Base-by-base conservation (phyloP, 306 rosid species). In the Gastrolobium villosum region DNA sequence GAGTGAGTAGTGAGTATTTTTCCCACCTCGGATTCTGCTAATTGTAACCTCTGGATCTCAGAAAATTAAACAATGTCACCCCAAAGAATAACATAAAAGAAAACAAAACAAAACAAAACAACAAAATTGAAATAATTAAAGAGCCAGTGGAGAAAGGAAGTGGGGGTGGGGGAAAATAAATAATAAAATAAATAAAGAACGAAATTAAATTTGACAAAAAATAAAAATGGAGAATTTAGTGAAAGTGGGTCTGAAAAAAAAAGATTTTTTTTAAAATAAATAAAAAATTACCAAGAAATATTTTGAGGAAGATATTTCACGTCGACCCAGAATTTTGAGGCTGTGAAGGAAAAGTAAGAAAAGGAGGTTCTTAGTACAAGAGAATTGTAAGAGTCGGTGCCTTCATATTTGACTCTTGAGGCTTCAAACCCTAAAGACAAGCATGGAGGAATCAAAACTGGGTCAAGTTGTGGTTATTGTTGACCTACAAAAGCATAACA, bases 371-470 rank as follows among this genome's bases (percentile, higher is more conserved):
- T 72, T 63, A 61, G 84, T 65, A 72, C 8, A 71, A 40, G 64
- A 62, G 7, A 52, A 52, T 30, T 72, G 54, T 2, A 30, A 77
- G 77, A 85, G 90, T 87, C 89, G 93, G 92, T 82, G 87, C 90
- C 85, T 71, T 87, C 88, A 77, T 77, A 83, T 88, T 84, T 85
- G 93, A 90, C 91, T 20, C 81, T 66, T 28, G 76, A 85, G 77
- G 61, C 63, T 80, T 64, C 70, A 87, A 86, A 73, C 93, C 93
- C 96, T 91, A 87, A 79, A 74, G 78, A 61, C 39, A 78, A 62
- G 59, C 54, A 66, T 66, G 85, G 82, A 69, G 36, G 69, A 55
- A 44, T 76, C 75, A 56, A 48, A 77, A 46, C 44, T 61, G 69
- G 66, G 79, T 49, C 79, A 63, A 30, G 50, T 65, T 73, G 57